Percentiles rank a stretch among this genome's conserved stretches.
Conservation (phyloP, 106 monocot genomes). For the Dioscorea dumetorum region DNA sequence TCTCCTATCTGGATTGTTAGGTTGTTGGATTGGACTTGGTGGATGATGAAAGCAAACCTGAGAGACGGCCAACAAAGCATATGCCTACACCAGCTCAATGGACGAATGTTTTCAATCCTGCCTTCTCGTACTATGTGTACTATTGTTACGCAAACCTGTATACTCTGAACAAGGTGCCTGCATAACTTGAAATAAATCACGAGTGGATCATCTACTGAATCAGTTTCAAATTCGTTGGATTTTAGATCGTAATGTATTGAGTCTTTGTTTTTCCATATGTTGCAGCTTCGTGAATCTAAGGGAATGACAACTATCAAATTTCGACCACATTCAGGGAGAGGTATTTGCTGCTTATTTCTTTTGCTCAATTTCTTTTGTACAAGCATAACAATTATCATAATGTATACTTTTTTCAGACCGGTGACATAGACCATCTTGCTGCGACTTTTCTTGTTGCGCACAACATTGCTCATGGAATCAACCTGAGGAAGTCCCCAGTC, state of each 20-base stretch:
- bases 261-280: constrained; percentile 8
- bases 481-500: constrained; percentile 91
- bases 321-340: constrained; percentile 97
- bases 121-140: constrained; percentile 94
- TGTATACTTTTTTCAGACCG: constrained; percentile 40
- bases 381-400: constrained; percentile 2
- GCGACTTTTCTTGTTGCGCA: constrained; percentile 85
- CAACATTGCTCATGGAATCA: constrained; percentile 92
- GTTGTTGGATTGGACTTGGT: constrained; percentile 99
- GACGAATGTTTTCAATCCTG: constrained; percentile 97
- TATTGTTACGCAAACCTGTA: constrained; percentile 97
- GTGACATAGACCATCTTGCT: constrained; percentile 97
- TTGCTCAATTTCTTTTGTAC: neutral
- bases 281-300: constrained; percentile 90
- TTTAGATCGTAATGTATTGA: neutral
- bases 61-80: constrained; percentile 96
- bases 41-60: constrained; percentile 99
- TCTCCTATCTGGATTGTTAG: constrained; percentile 14
- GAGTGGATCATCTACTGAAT: too few relatives aligned
- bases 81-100: constrained; percentile 96
- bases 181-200: too few relatives aligned
- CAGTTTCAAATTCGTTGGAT: too few relatives aligned
- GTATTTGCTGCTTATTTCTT: constrained; percentile 17
- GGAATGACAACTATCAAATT: constrained; percentile 99
- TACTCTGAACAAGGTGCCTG: constrained; percentile 77